Conservation (phyloP, 202 grass and related monocot species). For the Hordeum pubiflorum region DNA sequence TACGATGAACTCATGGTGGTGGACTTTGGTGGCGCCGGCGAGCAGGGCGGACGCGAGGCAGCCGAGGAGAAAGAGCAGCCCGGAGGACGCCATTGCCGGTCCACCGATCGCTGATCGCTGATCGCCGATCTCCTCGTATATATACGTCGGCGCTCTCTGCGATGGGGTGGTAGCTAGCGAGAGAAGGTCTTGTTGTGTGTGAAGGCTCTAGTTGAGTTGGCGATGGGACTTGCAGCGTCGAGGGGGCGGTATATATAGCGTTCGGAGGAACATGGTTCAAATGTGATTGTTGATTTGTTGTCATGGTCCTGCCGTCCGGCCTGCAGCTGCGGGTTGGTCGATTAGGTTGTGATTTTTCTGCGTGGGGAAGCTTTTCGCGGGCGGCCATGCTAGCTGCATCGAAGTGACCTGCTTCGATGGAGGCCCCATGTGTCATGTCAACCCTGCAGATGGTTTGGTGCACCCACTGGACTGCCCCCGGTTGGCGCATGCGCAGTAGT, state of each 20-base stretch:
- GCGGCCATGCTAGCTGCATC: background rate
- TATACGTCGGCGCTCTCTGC: background rate
- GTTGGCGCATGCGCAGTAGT: background rate
- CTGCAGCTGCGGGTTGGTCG: slow-evolving; percentile 42
- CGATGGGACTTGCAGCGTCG: slow-evolving; percentile 10
- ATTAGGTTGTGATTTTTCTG: slow-evolving; percentile 70
- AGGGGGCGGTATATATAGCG: slow-evolving; percentile 28
- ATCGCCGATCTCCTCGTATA: background rate
- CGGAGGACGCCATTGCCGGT: slow-evolving; percentile 13
- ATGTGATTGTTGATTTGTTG: background rate
- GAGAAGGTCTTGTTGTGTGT: background rate
- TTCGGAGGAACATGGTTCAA: background rate
- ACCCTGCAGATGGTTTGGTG: slow-evolving; percentile 58
- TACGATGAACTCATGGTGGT: slow-evolving; percentile 75
- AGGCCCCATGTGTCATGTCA: slow-evolving; percentile 21
- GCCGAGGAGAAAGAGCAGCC: slow-evolving; percentile 29
- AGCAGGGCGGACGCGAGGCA: slow-evolving; percentile 14
- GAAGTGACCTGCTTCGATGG: background rate
- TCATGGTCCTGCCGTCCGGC: background rate
- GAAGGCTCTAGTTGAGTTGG: slow-evolving; percentile 21
- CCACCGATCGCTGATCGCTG: background rate
- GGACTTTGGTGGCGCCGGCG: slow-evolving; percentile 48
- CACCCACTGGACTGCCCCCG: slow-evolving; percentile 64
- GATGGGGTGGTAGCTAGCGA: background rate
- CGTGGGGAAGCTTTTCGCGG: background rate